These are phyloP conservation scores for Teratosphaeria nubilosa DNA, from an alignment of 2,329 filamentous ascomycete species.

Conservation along the genomic window DNA sequence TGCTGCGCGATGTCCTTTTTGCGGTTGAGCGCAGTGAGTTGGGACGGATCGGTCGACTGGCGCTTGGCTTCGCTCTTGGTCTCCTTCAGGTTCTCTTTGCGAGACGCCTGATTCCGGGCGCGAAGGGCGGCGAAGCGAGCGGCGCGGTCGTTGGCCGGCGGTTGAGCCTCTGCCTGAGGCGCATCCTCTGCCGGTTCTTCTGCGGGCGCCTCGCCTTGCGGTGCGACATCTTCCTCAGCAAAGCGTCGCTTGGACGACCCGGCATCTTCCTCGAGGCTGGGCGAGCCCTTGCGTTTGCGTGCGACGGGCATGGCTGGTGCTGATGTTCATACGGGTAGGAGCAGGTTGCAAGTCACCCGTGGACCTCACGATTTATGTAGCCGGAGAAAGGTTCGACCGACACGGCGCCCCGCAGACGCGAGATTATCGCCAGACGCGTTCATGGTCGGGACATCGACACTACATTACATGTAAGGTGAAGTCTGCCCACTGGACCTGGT, in stretches of 20 bases:
- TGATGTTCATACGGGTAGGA: neutral
- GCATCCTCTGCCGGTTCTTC: slow-evolving; percentile 6
- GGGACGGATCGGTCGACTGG: slow-evolving; percentile 63
- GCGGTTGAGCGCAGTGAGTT: slow-evolving; percentile 69
- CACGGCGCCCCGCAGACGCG: neutral
- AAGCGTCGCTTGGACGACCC: slow-evolving; percentile 28
- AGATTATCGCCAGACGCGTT: neutral
- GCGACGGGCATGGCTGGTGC: slow-evolving; percentile 15
- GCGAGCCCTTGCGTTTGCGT: slow-evolving; percentile 29
- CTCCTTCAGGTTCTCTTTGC: slow-evolving; percentile 70
- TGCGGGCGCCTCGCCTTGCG: slow-evolving; percentile 5
- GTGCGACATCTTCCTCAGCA: slow-evolving; percentile 13
- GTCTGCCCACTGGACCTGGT: neutral
- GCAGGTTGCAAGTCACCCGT: neutral
- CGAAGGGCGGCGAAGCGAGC: slow-evolving; percentile 82
- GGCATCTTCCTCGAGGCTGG: slow-evolving; percentile 19
- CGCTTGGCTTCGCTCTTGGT: slow-evolving; percentile 75
- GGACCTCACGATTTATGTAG: neutral
- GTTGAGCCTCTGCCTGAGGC: slow-evolving; percentile 1
- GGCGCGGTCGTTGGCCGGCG: slow-evolving; percentile 50
- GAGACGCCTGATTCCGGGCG: slow-evolving; percentile 48
- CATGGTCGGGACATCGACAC: too few relatives aligned
- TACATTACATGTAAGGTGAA: too few relatives aligned
- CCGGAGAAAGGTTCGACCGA: neutral
- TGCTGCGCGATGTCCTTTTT: slow-evolving; percentile 81